Evolutionary conservation across 352 stramenopile species (phyloP), one percentile per base, ranked within the genome.

Genomic region (Aphanomyces euteiches): DNA sequence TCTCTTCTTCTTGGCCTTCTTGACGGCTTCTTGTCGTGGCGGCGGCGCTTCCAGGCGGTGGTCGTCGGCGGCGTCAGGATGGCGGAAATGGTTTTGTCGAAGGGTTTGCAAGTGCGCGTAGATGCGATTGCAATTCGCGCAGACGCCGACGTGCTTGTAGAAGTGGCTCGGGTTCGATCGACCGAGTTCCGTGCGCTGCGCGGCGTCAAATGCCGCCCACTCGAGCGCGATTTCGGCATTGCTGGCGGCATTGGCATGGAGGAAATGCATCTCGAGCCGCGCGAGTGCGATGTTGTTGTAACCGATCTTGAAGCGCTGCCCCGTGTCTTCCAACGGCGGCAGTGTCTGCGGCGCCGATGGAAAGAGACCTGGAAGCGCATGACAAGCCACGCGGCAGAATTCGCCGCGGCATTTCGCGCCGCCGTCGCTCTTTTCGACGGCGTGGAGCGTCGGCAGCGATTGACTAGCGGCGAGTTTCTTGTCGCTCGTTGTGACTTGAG

Each of bases 131-230:
- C 86, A 94, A 61, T 94, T 92, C 17, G 72, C 43, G 38, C 86
- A 94, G 8, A 94, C 83, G 0, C 66, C 47, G 7, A 90, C 83
- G 74, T 90, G 86, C 67, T 90, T 92, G 76, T 94, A 92, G 57
- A 89, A 94, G 34, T 83, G 78, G 13, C 72, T 79, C 28, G 86
- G 84, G 13, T 94, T 90, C 1, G 74, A 68, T 0, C 84, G 79
- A 0, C 84, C 86, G 5, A 93, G 67, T 57, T 92, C 80, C 66
- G 79, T 82, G 7, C 84, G 81, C 15, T 88, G 74, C 6, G 86
- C 70, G 21, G 81, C 87, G 47, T 91, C 84, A 1, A 79, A 76
- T 57, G 90, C 84, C 67, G 88, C 80, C 85, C 84, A 93, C 47
- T 79, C 69, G 15, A 79, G 71, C 1, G 74, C 40, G 4, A 72